Evolutionary conservation across 1,284 basidiomycete species (phyloP).

Genomic region (Ceratobasidium sp.): DNA sequence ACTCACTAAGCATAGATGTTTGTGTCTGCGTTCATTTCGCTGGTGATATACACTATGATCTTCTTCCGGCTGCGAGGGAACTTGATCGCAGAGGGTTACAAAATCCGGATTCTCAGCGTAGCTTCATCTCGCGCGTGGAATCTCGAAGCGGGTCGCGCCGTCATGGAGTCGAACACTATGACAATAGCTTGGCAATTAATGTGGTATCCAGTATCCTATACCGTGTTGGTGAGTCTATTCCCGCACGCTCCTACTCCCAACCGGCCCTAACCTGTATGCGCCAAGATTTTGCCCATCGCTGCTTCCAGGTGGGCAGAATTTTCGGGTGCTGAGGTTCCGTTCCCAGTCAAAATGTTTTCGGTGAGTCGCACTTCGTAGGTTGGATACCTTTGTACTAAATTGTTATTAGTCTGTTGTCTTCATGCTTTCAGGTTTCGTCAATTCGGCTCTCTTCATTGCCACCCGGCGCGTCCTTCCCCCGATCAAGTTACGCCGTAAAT

Average conservation of each 20-base stretch:
- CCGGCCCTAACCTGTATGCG: not conserved
- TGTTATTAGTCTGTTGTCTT: slow-evolving; percentile 52
- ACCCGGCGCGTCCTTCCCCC: slow-evolving; percentile 55
- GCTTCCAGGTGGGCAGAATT: slow-evolving; percentile 43
- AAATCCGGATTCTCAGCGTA: slow-evolving; percentile 54
- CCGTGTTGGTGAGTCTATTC: slow-evolving; percentile 47
- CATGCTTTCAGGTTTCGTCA: slow-evolving; percentile 57
- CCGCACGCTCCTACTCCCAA: not conserved
- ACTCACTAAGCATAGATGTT: slow-evolving; percentile 54
- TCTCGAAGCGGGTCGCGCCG: slow-evolving; percentile 49
- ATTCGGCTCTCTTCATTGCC: slow-evolving; percentile 58
- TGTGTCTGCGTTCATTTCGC: slow-evolving; percentile 58
- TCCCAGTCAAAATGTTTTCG: slow-evolving; percentile 57
- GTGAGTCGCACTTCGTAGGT: slow-evolving; percentile 53
- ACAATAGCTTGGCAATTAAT: slow-evolving; percentile 48
- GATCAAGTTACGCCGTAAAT: slow-evolving; percentile 40
- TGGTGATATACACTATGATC: slow-evolving; percentile 58
- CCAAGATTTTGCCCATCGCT: slow-evolving; percentile 35
- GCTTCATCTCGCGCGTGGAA: slow-evolving; percentile 38
- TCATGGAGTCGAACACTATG: slow-evolving; percentile 35
- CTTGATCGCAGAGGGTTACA: slow-evolving; percentile 59
- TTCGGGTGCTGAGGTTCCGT: slow-evolving; percentile 51
- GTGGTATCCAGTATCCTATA: slow-evolving; percentile 56
- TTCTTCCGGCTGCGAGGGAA: slow-evolving; percentile 61
- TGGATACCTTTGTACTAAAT: not conserved